Evolutionary conservation across 78 protist species (phyloP).

Genomic region (Cavenderia fasciculata): DNA sequence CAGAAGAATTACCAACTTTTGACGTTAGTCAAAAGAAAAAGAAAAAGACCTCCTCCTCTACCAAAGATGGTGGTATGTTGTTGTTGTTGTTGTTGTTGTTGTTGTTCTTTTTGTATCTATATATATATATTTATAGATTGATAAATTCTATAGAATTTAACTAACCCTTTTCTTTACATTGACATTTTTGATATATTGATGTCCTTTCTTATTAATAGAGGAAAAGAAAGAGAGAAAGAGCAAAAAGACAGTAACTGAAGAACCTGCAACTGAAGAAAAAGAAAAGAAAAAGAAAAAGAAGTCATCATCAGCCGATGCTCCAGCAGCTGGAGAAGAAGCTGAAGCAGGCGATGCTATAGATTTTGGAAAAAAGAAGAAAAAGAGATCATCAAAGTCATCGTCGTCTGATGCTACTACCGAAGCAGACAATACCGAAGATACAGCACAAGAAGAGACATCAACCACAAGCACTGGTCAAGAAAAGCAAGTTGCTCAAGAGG

Average conservation of each 20-base stretch:
- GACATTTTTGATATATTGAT: not conserved
- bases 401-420: not conserved
- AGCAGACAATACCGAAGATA: not conserved
- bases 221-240: slow-evolving; percentile 19
- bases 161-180: not conserved
- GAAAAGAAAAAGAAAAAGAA: slow-evolving; percentile 55
- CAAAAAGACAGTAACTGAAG: slow-evolving; percentile 34
- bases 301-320: not conserved
- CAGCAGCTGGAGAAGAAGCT: not conserved
- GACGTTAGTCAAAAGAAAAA: slow-evolving; percentile 25
- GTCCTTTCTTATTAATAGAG: not conserved
- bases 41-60: slow-evolving; percentile 25
- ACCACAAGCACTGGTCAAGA: slow-evolving; percentile 11
- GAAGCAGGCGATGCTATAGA: slow-evolving; percentile 1
- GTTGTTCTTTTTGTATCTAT: not conserved
- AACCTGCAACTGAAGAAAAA: slow-evolving; percentile 11
- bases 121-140: too few species aligned
- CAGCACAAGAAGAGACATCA: too few species aligned
- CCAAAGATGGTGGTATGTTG: too few species aligned
- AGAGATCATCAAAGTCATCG: slow-evolving; percentile 6
- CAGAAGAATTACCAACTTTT: slow-evolving; percentile 21
- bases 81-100: too few species aligned
- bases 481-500: not conserved
- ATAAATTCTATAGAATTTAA: too few species aligned
- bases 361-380: slow-evolving; percentile 53